These are phyloP conservation scores for Hypoxylon sp. DNA, from an alignment of 2,329 filamentous ascomycete genomes.

Conservation along the genomic window DNA sequence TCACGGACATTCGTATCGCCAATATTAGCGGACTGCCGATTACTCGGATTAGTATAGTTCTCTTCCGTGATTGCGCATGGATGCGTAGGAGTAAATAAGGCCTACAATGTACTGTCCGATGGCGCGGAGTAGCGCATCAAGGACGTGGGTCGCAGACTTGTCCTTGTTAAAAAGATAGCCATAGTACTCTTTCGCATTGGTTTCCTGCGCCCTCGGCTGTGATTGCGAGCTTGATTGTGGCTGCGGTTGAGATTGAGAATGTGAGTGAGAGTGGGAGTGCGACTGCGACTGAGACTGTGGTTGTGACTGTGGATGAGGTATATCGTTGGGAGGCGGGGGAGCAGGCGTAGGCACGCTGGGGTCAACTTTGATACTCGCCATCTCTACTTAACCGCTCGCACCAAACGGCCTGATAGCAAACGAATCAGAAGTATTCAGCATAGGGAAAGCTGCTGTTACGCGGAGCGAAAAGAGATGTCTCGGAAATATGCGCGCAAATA, in stretches of 20 bases:
- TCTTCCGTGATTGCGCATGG: constrained; percentile 1
- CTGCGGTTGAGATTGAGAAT: constrained; percentile 16
- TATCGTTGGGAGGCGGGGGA: constrained; percentile 35
- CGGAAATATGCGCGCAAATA: constrained; percentile 28
- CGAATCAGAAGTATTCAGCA: constrained; percentile 21
- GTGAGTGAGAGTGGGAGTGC: constrained; percentile 25
- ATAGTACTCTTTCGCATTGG: constrained; percentile 64
- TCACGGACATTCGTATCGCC: constrained; percentile 68
- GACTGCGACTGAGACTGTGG: constrained; percentile 31
- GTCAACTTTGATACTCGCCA: constrained; percentile 50
- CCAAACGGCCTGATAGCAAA: constrained; percentile 13
- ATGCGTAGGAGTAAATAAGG: constrained; percentile 33
- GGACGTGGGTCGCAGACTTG: constrained; percentile 76
- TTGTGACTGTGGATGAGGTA: constrained; percentile 32
- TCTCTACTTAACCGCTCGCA: constrained; percentile 31
- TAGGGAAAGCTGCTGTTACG: constrained; percentile 22
- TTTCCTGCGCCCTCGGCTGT: constrained; percentile 39
- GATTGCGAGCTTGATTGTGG: constrained; percentile 36
- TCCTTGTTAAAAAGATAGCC: constrained; percentile 77
- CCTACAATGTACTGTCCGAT: constrained; percentile 80
- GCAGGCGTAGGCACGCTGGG: constrained; percentile 44
- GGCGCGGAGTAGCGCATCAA: constrained; percentile 77
- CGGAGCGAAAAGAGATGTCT: constrained; percentile 19
- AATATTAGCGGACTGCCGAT: constrained; percentile 67
- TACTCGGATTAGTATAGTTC: constrained; percentile 28